Base-by-base conservation (phyloP, 768 basidiomycete species). In the Leccinum uliginosum region DNA sequence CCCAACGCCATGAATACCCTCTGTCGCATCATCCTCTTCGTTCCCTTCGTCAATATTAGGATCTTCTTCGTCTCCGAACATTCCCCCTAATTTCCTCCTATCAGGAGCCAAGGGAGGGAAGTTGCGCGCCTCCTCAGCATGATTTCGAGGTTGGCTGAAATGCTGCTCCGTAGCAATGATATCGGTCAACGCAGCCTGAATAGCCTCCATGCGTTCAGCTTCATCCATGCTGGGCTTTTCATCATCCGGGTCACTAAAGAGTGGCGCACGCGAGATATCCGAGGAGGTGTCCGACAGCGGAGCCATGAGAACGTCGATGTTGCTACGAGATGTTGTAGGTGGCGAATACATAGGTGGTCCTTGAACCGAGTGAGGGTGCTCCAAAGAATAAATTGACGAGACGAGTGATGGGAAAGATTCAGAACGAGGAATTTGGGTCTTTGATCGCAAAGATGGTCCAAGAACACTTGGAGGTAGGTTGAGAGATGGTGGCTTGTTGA, bases 111-210 rank as follows among this genome's bases (percentile, higher is more conserved):
- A 60, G 45, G 59, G 50, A 27, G 51, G 24, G n/a, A 54, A 51
- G 30, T 26, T 24, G 26, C 50, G 57, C n/a, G n/a, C 51, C 26
- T 56, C 59, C 55, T 60, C 57, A 27, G 23, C 49, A 29, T 3
- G 60, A 32, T 55, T 55, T 30, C 38, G 60, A 34, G 56, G 55
- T 21, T 71, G 67, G n/a, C 59, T 57, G 53, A 71, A 72, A 53
- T 82, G 79, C 38, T 85, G 79, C 60, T 96, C 91, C 40, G 88
- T 78, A 3, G 93, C 92, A 65, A 99, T 94, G 69, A 99, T 98
- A 67, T 96, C 92, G 10, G 91, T 94, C 59, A 99, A 76, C 4
- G 97, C 97, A 8, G 94, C 94, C 65, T 94, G 93, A 19, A 98
- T 97, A 3, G 96, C 95, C 64, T 94, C 93, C 84, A 98, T 97